Base-by-base conservation (phyloP, 192 early-diverging fungal species). In the Linnemannia zychae region DNA sequence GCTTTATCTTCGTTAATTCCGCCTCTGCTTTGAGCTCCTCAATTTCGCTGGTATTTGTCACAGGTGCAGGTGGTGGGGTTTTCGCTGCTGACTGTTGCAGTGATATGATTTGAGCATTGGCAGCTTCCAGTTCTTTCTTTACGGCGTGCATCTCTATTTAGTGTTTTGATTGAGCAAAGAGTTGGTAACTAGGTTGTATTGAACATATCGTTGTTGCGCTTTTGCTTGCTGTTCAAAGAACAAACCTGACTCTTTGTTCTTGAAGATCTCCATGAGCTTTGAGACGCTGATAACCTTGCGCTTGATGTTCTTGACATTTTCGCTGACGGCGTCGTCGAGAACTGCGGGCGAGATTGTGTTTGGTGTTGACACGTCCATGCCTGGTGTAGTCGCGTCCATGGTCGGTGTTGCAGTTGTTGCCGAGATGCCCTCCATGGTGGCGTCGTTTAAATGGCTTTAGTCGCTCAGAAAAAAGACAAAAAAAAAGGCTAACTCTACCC, bases 231-330 rank as follows among this genome's bases (percentile, higher is more conserved):
- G 57, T 31, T 0, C 1, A 15, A 13, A 63, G 13, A 15, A 31
- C 57, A 7, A 48, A 78, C 77, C 77, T 33, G 18, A 17, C 31
- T 80, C 72, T 31, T 80, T 80, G n/a, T 71, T 69, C 71, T 68
- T 74, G 66, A 80, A 80, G 48, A 80, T 65, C 48, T 80, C 52
- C 68, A 74, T 53, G 46, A 80, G 69, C 36, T 80, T 80, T 0
- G 60, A 31, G 46, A 67, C 69, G 44, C 71, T 74, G 71, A 80
- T 80, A 31, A 80, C 78, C 40, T 74, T 73, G 33, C 78, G 71
- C 72, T 80, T 80, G 16, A 80, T 24, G 47, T 80, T 74, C 44
- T 53, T 66, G 18, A 80, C 78, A 72, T 80, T 80, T n/a, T 80
- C 77, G 20, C n/a, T 60, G 47, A 69, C 68, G 31, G 67, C 60